A percentile compares a stretch with the other conserved stretches of the same genome.
phyloP scores from a whole-genome alignment of 2,329 filamentous ascomycete species.

The Exserohilum rostratum region DNA sequence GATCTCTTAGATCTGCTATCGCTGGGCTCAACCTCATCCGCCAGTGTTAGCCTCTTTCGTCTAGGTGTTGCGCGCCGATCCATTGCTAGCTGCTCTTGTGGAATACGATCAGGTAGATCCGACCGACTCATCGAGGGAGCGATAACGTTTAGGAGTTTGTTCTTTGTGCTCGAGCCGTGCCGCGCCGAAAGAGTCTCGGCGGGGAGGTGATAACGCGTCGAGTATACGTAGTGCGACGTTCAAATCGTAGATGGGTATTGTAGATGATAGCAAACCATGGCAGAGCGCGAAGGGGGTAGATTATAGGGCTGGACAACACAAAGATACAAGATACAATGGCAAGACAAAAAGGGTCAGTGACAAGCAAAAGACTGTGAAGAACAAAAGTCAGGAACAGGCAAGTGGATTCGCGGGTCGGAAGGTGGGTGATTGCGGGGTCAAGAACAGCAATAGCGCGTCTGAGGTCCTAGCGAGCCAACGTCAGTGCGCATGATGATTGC shows the following conservation, averaged over 20 bases:
- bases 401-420: constrained; percentile 6
- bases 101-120: background rate
- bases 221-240: background rate
- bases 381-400: constrained; percentile 3
- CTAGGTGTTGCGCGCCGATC: constrained; percentile 1
- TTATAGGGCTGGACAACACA: background rate
- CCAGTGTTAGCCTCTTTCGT: background rate
- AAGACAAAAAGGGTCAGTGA: background rate
- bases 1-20: constrained; percentile 9
- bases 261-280: background rate
- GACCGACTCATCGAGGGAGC: background rate
- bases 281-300: background rate
- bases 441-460: constrained; percentile 8
- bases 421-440: constrained; percentile 22
- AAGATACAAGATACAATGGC: background rate
- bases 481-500: constrained; percentile 10
- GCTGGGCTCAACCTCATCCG: constrained; percentile 5
- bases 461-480: constrained; percentile 1
- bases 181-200: background rate
- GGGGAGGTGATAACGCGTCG: background rate
- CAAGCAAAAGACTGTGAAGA: background rate
- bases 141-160: background rate
- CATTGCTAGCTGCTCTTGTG: constrained; percentile 9
- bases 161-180: background rate
- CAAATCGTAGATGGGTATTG: background rate